phyloP scores from a whole-genome alignment of 352 stramenopile genomes.

The Peronospora tabacina region DNA sequence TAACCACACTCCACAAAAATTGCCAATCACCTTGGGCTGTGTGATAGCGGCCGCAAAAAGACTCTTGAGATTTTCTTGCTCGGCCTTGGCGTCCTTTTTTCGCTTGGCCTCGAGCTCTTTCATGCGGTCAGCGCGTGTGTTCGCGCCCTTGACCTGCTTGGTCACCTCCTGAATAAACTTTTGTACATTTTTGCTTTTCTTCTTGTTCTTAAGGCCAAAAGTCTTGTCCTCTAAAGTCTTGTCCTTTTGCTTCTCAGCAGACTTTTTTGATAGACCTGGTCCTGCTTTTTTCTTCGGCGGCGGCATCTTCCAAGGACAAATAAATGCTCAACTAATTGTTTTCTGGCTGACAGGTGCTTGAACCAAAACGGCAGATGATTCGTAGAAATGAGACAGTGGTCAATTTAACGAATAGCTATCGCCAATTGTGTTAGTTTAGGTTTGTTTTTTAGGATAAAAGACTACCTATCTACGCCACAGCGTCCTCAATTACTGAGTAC shows the following conservation, averaged over 20 bases:
- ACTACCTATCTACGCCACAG: constrained; percentile 9
- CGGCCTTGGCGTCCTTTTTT: constrained; percentile 82
- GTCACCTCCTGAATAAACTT: constrained; percentile 88
- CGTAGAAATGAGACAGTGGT: constrained; percentile 8
- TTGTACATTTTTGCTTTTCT: constrained; percentile 96
- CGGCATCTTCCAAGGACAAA: constrained; percentile 37
- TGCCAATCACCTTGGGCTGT: constrained; percentile 59
- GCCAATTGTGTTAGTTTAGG: neutral
- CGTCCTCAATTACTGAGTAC: no score
- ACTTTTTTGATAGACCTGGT: constrained; percentile 74
- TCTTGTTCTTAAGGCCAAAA: constrained; percentile 99
- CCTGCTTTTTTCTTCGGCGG: constrained; percentile 64
- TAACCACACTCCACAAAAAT: neutral
- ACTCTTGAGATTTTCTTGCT: constrained; percentile 76
- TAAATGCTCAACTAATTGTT: constrained; percentile 8
- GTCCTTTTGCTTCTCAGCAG: constrained; percentile 86
- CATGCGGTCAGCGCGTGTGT: constrained; percentile 64
- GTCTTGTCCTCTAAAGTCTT: constrained; percentile 97
- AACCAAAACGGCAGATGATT: constrained; percentile 10
- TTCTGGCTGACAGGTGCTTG: constrained; percentile 22
- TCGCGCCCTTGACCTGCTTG: constrained; percentile 84
- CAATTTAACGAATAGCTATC: constrained; percentile 8
- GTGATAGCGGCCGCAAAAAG: constrained; percentile 82
- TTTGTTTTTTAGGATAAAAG: neutral
- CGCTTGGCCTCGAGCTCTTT: constrained; percentile 67